phyloP scores from a whole-genome alignment of 768 basidiomycete genomes.

The Hericium alpestre region DNA sequence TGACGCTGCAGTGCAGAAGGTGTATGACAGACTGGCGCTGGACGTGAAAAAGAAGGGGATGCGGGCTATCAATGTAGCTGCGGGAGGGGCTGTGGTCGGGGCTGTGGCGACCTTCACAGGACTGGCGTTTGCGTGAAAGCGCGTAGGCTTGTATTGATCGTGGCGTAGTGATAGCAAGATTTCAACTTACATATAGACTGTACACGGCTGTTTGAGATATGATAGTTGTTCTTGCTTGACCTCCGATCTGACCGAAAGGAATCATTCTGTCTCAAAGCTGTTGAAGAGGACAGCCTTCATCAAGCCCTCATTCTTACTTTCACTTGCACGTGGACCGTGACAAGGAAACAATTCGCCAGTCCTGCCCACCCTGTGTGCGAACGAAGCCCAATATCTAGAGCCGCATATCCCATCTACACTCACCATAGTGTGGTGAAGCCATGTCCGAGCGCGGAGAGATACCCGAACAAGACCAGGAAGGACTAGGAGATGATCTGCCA shows the following conservation, averaged over 20 bases:
- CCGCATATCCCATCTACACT: background rate
- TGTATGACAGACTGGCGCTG: conserved; percentile 3
- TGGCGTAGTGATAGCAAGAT: no score
- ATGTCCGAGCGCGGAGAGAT: conserved; percentile 12
- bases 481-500: conserved; percentile 46
- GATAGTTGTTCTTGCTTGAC: no score
- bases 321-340: no score
- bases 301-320: no score
- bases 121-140: conserved; percentile 7
- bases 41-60: conserved; percentile 1
- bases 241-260: no score
- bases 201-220: no score
- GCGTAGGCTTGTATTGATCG: background rate
- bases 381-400: no score
- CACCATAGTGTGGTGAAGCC: background rate
- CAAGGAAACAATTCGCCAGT: no score
- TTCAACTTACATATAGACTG: no score
- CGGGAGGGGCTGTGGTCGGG: conserved; percentile 10
- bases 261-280: no score
- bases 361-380: no score
- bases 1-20: conserved; percentile 5
- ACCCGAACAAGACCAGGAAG: conserved; percentile 32
- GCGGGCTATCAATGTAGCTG: conserved; percentile 2
- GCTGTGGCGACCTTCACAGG: conserved; percentile 13
- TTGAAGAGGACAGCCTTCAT: no score